phyloP scores from a whole-genome alignment of 805 yeast genomes.

The Starmerella tilneyi region DNA sequence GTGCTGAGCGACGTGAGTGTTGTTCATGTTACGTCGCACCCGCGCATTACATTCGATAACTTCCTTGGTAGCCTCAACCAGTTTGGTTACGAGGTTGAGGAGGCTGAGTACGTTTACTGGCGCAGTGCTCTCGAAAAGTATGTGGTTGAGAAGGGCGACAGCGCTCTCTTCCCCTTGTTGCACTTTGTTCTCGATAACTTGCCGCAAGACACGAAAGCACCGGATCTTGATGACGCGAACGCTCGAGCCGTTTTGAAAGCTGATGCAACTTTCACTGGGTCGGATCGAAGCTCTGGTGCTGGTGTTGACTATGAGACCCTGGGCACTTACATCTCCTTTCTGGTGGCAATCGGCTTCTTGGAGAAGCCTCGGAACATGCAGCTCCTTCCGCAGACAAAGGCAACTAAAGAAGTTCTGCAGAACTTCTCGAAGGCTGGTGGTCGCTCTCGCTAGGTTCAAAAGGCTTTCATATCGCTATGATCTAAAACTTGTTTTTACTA shows the following conservation, averaged over 20 bases:
- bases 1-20: constrained; percentile 46
- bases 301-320: constrained; percentile 63
- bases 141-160: constrained; percentile 66
- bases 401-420: constrained; percentile 36
- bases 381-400: constrained; percentile 31
- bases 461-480: neutral
- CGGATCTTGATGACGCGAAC: constrained; percentile 83
- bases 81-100: constrained; percentile 63
- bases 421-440: constrained; percentile 35
- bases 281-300: constrained; percentile 55
- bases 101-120: constrained; percentile 70
- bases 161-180: constrained; percentile 82
- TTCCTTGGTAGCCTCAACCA: constrained; percentile 53
- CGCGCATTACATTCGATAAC: constrained; percentile 71
- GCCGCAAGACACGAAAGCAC: constrained; percentile 86
- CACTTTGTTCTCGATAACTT: constrained; percentile 90
- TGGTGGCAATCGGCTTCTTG: constrained; percentile 70
- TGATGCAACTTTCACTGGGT: constrained; percentile 56
- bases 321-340: constrained; percentile 70
- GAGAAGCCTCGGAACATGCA: constrained; percentile 47
- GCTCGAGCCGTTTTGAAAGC: constrained; percentile 56
- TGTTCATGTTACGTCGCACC: constrained; percentile 96
- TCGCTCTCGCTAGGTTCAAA: constrained; percentile 24
- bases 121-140: constrained; percentile 59
- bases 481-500: too few species aligned